phyloP scores from a whole-genome alignment of 1,139 yeast genomes.

The Fermentozyma sake region DNA sequence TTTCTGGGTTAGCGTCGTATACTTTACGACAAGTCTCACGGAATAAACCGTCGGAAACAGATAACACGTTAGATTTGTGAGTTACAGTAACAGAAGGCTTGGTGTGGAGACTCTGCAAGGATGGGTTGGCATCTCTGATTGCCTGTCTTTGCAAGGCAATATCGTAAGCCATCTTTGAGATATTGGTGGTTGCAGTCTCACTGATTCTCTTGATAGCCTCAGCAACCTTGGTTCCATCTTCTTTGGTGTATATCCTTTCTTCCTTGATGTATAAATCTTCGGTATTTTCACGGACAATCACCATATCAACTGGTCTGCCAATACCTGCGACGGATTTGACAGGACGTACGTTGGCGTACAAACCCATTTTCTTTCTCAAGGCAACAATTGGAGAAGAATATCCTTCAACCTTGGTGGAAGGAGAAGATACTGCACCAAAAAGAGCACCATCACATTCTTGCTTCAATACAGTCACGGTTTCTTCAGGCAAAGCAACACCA shows the following conservation, averaged over 20 bases:
- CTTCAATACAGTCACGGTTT: constrained; percentile 76
- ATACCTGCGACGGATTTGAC: constrained; percentile 82
- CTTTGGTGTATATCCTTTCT: constrained; percentile 67
- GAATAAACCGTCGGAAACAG: constrained; percentile 92
- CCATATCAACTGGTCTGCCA: constrained; percentile 90
- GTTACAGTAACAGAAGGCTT: constrained; percentile 82
- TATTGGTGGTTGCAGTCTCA: constrained; percentile 78
- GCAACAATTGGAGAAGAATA: constrained; percentile 98
- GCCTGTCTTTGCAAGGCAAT: constrained; percentile 89
- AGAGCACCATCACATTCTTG: constrained; percentile 92
- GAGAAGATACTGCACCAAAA: constrained; percentile 96
- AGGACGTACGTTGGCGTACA: constrained; percentile 96
- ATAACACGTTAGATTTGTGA: constrained; percentile 92
- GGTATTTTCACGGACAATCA: constrained; percentile 96
- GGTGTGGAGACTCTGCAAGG: constrained; percentile 36
- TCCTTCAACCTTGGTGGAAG: constrained; percentile 89
- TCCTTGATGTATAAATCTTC: constrained; percentile 96
- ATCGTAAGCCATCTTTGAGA: constrained; percentile 87
- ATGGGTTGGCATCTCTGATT: constrained; percentile 47
- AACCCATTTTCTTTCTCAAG: constrained; percentile 86
- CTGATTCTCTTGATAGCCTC: constrained; percentile 95
- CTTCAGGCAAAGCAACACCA: constrained; percentile 93
- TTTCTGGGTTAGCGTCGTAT: constrained; percentile 60
- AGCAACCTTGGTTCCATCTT: constrained; percentile 79
- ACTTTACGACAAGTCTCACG: constrained; percentile 83